Evolutionary conservation across 192 early-diverging fungal genomes (phyloP).

Genomic region (Linnemannia hyalina): DNA sequence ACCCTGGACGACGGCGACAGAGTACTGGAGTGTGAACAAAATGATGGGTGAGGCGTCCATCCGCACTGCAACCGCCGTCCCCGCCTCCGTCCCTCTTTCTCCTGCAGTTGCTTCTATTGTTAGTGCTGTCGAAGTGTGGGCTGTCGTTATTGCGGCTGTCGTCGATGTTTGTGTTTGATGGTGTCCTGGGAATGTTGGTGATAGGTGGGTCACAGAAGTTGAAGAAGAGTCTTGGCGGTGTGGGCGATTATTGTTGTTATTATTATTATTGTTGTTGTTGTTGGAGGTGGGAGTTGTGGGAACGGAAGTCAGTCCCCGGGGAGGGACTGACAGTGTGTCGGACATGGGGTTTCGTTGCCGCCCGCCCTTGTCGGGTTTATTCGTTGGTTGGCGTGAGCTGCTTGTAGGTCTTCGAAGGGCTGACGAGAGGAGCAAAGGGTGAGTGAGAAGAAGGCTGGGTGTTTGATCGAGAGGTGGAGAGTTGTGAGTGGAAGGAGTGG

Average conservation of each 20-base stretch:
- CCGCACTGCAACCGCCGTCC: neutral
- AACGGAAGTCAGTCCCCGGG: neutral
- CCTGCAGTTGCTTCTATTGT: neutral
- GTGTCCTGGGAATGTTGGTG: neutral
- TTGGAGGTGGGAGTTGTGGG: neutral
- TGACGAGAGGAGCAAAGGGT: neutral
- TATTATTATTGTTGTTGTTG: slow-evolving; percentile 6
- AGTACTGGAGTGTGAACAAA: neutral
- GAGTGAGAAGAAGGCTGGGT: neutral
- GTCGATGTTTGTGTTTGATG: slow-evolving; percentile 12
- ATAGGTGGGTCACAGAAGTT: too few relatives aligned
- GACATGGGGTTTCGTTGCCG: neutral
- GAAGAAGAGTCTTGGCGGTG: neutral
- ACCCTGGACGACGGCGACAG: neutral
- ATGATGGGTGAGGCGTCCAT: neutral
- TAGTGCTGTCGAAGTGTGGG: neutral
- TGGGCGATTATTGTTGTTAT: neutral
- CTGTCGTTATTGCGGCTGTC: neutral
- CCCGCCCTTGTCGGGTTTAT: slow-evolving; percentile 11
- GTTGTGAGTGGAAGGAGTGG: neutral
- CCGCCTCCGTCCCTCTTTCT: too few relatives aligned
- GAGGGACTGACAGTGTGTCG: slow-evolving; percentile 16
- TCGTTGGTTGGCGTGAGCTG: neutral
- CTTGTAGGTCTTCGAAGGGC: neutral
- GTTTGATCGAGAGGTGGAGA: neutral